Evolutionary conservation across 148 eudicot species (phyloP), one percentile per base, ranked within the genome.

Genomic region (Drosera capensis): DNA sequence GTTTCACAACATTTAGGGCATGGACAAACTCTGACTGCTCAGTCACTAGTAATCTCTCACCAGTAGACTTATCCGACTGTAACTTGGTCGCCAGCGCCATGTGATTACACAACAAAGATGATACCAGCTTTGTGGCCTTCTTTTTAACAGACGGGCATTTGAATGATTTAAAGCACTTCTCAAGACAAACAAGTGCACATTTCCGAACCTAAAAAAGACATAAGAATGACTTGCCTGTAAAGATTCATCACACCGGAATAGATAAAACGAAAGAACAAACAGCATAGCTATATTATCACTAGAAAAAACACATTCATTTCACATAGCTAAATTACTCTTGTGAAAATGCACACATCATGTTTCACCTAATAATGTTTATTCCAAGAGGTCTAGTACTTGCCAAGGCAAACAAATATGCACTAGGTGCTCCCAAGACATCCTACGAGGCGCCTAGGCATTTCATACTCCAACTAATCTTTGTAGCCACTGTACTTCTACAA

Each of bases 141-240:
- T 80, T 73, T 51, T 15, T 57, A 19, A 71, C 69, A 41, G 36
- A 9, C 24, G 55, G 36, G 41, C 74, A 72, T 46, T 69, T 44
- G 16, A 80, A 60, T 31, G 62, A 66, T 61, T 83, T 75, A 24
- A 78, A 58, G 30, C 72, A 64, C 50, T 55, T 70, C 71, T 78
- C 64, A 25, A 80, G 45, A 55, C 83, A 80, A 44, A 59, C 70
- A 54, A 68, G 70, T 53, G 94, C 92, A 59, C 86, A 80, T 69
- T 69, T 88, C 52, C 94, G 70, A 25, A 88, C 97, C 97, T 88
- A 65, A 26, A 61, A 51, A 14, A 37, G 11, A 22, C 22, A 7
- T 14, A 51, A 22, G 23, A n/a, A n/a, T n/a, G n/a, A n/a, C n/a
- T n/a, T n/a, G n/a, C n/a, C n/a, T n/a, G n/a, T n/a, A n/a, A n/a